A percentile compares a stretch with the other conserved stretches of the same genome.
phyloP scores from a whole-genome alignment of 2,329 filamentous ascomycete species.

The Blastomyces percursus region DNA sequence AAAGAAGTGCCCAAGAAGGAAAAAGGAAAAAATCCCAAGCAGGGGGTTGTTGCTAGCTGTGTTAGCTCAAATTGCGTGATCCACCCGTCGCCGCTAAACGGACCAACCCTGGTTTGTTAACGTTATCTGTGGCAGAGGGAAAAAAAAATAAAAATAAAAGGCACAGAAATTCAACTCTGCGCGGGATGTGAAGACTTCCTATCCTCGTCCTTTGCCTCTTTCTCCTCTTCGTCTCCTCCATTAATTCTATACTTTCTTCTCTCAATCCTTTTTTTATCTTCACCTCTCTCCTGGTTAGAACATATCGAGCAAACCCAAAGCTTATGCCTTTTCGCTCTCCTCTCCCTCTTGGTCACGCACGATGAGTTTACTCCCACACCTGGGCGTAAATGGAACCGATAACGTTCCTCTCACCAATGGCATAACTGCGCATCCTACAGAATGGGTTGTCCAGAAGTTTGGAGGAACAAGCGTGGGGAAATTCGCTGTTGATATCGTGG shows the following conservation, averaged over 20 bases:
- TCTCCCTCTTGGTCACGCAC: neutral
- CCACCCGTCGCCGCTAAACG: neutral
- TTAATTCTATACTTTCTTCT: neutral
- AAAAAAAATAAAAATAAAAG: neutral
- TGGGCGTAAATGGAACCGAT: constrained; percentile 13
- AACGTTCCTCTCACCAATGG: constrained; percentile 16
- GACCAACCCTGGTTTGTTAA: neutral
- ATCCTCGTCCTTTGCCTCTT: neutral
- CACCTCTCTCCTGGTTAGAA: neutral
- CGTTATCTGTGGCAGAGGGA: neutral
- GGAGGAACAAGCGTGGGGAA: constrained; percentile 94
- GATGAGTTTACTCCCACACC: constrained; percentile 11
- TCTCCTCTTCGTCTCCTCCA: neutral
- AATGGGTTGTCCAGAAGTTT: constrained; percentile 89
- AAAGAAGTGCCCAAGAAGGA: neutral
- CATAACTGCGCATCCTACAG: constrained; percentile 14
- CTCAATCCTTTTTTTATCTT: neutral
- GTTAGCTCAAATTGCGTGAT: constrained; percentile 4
- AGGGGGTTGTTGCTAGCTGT: neutral
- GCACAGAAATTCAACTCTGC: neutral
- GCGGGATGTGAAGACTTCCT: neutral
- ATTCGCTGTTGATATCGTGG: constrained; percentile 65
- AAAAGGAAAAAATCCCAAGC: neutral
- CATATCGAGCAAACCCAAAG: neutral
- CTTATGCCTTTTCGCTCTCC: constrained; percentile 2